Conservation (phyloP, 108 stramenopile species). For the Aurantiochytrium sp. region DNA sequence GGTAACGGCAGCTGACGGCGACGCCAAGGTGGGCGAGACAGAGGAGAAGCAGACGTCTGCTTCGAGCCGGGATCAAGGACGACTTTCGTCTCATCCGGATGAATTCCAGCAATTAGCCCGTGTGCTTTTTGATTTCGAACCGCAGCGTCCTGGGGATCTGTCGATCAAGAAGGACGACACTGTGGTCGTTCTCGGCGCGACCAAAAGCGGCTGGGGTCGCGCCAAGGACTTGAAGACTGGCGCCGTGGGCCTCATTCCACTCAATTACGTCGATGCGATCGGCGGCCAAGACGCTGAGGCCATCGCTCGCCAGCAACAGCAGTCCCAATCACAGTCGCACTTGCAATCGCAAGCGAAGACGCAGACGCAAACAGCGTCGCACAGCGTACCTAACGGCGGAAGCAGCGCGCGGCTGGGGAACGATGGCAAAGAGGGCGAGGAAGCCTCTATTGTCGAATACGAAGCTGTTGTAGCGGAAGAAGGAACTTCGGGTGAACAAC, state of each 20-base stretch:
- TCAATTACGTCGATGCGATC: background rate
- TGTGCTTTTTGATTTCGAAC: background rate
- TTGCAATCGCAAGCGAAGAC: background rate
- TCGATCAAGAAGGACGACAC: background rate
- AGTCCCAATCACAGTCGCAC: background rate
- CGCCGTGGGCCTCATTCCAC: background rate
- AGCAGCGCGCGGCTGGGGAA: background rate
- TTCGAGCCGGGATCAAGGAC: background rate
- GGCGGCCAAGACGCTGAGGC: background rate
- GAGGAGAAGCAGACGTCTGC: background rate
- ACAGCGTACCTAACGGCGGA: background rate
- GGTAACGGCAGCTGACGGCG: background rate
- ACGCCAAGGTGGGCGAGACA: background rate
- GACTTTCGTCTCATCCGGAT: background rate
- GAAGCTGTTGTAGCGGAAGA: background rate
- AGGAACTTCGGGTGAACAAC: background rate
- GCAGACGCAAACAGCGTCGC: background rate
- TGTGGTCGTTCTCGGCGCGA: background rate
- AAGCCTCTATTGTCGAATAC: background rate
- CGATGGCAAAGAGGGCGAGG: too few species aligned
- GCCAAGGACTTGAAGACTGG: conserved; percentile 16
- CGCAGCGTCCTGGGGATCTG: background rate
- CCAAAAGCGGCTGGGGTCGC: conserved; percentile 12
- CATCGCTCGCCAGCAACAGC: background rate
- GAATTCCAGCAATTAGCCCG: background rate